A percentile compares a stretch with the other conserved stretches of the same genome.
These are phyloP conservation scores for Metarhizium anisopliae DNA, from an alignment of 2,329 filamentous ascomycete genomes.

Conservation along the genomic window DNA sequence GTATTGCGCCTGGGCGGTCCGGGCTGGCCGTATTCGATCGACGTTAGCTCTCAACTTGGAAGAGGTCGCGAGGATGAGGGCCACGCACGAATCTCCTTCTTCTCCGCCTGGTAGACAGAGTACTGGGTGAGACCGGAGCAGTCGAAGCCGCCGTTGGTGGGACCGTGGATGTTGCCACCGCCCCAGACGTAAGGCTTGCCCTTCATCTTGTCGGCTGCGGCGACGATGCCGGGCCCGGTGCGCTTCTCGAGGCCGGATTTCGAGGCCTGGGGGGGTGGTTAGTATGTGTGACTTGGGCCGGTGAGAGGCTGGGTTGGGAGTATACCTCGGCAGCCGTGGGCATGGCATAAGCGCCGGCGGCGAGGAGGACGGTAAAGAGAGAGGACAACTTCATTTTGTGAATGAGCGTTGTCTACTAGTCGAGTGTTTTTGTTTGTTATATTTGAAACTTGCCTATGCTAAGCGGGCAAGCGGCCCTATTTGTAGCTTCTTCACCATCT, in stretches of 20 bases:
- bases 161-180: slow-evolving; percentile 10
- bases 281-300: not conserved
- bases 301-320: not conserved
- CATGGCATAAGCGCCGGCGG: slow-evolving; percentile 3
- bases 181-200: slow-evolving; percentile 10
- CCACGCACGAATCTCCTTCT: slow-evolving; percentile 11
- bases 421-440: not conserved
- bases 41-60: too few species aligned
- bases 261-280: not conserved
- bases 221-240: slow-evolving; percentile 6
- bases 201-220: slow-evolving; percentile 7
- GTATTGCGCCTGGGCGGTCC: slow-evolving; percentile 10
- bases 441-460: too few species aligned
- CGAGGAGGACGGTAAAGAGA: not conserved
- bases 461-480: too few species aligned
- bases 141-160: slow-evolving; percentile 11
- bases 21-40: slow-evolving; percentile 2
- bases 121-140: slow-evolving; percentile 13
- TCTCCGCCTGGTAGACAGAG: slow-evolving; percentile 11
- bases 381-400: slow-evolving; percentile 1
- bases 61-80: too few species aligned
- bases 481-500: too few species aligned
- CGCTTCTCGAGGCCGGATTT: too few species aligned
- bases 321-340: not conserved
- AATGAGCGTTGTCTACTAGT: not conserved